phyloP scores from a whole-genome alignment of 2,329 filamentous ascomycete genomes.

The Chalaropsis ovoidea region DNA sequence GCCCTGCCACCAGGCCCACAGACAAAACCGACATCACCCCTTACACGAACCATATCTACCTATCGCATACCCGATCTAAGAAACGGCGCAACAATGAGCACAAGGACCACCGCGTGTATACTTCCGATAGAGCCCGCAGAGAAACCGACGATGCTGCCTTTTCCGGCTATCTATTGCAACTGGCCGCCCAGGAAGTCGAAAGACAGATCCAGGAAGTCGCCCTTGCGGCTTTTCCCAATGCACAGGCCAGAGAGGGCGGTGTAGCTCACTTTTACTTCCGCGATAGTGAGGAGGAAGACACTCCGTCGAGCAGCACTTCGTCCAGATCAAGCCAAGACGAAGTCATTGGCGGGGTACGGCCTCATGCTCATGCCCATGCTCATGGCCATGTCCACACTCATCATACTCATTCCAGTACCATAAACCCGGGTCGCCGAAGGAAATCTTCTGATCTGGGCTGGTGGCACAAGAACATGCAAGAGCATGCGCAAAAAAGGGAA shows the following conservation, averaged over 20 bases:
- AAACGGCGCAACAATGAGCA: constrained; percentile 19
- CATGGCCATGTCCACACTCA: not conserved
- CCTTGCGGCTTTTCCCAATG: constrained; percentile 60
- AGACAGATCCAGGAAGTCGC: constrained; percentile 68
- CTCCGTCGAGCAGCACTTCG: constrained; percentile 29
- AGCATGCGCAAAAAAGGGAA: constrained; percentile 59
- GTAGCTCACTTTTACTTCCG: constrained; percentile 62
- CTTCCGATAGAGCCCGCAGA: constrained; percentile 38
- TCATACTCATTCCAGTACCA: not conserved
- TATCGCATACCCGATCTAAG: constrained; percentile 29
- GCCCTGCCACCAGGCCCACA: constrained; percentile 51
- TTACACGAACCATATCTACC: constrained; percentile 52
- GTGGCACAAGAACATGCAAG: constrained; percentile 72
- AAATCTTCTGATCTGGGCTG: constrained; percentile 58
- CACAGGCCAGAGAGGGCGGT: constrained; percentile 56
- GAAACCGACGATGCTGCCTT: constrained; percentile 67
- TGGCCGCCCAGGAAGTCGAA: constrained; percentile 71
- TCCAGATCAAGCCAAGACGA: constrained; percentile 16
- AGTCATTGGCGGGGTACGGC: constrained; percentile 28
- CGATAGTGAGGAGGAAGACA: constrained; percentile 51
- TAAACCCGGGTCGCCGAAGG: constrained; percentile 36
- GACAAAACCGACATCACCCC: constrained; percentile 65
- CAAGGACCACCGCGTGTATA: constrained; percentile 19
- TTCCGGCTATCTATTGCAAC: constrained; percentile 63
- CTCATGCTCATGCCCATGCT: constrained; percentile 26